Base-by-base conservation (phyloP, 139 green algal genomes). In the Chlamydomonas sphaeroides region DNA sequence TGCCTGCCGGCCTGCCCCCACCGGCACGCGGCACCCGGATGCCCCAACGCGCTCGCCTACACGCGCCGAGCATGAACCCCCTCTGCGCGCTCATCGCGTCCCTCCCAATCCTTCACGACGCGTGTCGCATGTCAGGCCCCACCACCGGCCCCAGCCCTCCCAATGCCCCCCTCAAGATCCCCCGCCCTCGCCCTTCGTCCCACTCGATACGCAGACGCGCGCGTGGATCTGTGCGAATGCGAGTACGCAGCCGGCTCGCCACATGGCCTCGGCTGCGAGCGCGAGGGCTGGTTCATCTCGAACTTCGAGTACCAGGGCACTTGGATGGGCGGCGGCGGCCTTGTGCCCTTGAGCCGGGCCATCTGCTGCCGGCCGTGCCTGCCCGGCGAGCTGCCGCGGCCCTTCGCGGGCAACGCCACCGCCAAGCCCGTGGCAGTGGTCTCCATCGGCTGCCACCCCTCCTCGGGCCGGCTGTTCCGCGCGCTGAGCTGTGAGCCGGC, bases 281-380 rank as follows among this genome's bases (percentile, higher is more conserved):
- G 62, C 49, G 74, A 87, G 53, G 85, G 85, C 25, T 85, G 80
- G 79, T 89, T 89, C 53, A 80, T 89, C 11, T 83, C 68, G 28
- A 86, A 86, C 63, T 87, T 90, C 42, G 86, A 90, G 30, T 69
- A 79, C 42, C 65, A 86, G 49, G 86, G 86, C 21, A 81, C 70
- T 21, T 89, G 85, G 84, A 85, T 88, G 84, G 84, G 65, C 20
- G 92, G 92, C 39, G 89, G 89, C n/a, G 93, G 91, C 42, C 26
- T 86, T 23, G 93, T 97, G 6, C 93, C 93, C 0, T 79, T 97
- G 25, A 96, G 92, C 8, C 86, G 81, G 17, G 93, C 93, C 26
- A 80, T 95, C 36, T 97, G 93, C 85, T 97, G 93, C 83, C 87
- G 93, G 3, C 91, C 91, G 0, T 96, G 93, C 88, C 78, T 96